phyloP scores from a whole-genome alignment of 306 rosid genomes.

The Fragaria nilgerrensis region DNA sequence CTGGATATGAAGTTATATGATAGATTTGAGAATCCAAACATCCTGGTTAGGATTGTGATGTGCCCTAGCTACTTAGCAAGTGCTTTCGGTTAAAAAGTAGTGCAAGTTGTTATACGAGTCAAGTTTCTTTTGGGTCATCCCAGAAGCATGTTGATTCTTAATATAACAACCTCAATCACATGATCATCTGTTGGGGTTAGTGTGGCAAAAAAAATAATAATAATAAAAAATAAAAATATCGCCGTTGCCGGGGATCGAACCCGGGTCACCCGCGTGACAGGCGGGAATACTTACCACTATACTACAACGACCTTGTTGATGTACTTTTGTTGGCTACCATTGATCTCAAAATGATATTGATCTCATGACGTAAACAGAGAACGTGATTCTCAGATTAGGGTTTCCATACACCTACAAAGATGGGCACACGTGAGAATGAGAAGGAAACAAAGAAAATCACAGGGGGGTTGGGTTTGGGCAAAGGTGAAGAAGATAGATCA shows the following conservation, averaged over 20 bases:
- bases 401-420: too few relatives aligned
- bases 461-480: slow-evolving; percentile 8
- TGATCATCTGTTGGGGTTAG: slow-evolving; percentile 13
- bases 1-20: too few relatives aligned
- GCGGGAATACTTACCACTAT: slow-evolving; percentile 6
- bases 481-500: slow-evolving; percentile 25
- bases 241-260: not conserved
- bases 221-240: not conserved
- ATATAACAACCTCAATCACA: slow-evolving; percentile 43
- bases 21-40: too few relatives aligned
- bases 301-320: not conserved
- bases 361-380: too few relatives aligned
- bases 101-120: not conserved
- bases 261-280: slow-evolving; percentile 6
- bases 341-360: too few relatives aligned
- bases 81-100: not conserved
- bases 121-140: slow-evolving; percentile 35
- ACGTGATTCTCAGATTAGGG: too few relatives aligned
- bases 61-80: not conserved
- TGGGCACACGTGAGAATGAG: slow-evolving; percentile 38
- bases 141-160: slow-evolving; percentile 40
- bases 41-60: too few relatives aligned
- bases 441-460: too few relatives aligned
- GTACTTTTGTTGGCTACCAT: not conserved
- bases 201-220: not conserved